Base-by-base conservation (phyloP, 768 basidiomycete genomes). In the Leccinum incarnatum region DNA sequence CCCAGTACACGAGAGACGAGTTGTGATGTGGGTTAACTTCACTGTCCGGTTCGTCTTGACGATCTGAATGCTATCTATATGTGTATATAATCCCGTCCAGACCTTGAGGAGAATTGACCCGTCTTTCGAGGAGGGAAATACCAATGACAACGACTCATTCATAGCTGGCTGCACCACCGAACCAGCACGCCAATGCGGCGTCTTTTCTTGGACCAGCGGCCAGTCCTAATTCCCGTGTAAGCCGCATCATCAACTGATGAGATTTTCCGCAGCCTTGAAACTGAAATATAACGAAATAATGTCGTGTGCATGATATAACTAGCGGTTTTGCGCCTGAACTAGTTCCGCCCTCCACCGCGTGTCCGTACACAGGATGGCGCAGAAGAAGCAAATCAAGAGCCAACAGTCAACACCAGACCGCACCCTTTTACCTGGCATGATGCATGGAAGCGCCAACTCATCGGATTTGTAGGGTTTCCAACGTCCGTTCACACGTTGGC, bases 1-100 rank as follows among this genome's bases (percentile, higher is more conserved):
- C 62, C 62, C 68, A 57, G 61, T 63, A 67, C 57, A 62, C 55
- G 57, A 70, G 68, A 69, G 68, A 73, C 48, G 68, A 72, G 67
- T 51, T 75, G 60, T 73, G 58, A 73, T 53, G 69, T 73, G 54
- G 62, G 68, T 69, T 49, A 55, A 54, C 60, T 65, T 53, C 19
- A 46, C 66, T 53, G 48, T 63, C 48, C 58, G 48, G 25, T 57
- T 52, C 29, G 27, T 58, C 67, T 40, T 60, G 54, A 58, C 36
- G 34, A 45, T 57, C 53, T 66, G 48, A 58, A 71, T 64, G 40
- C 48, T 55, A 67, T 59, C 32, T 54, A 11, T 54, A 50, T 42
- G 51, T 29, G 55, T 23, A 0, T 34, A 34, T 34, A 57, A 51
- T 55, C 23, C 36, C 42, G 42, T 55, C 54, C 32, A 51, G 27